These are phyloP conservation scores for Aegilops tauschii DNA, from an alignment of 176 grass and related monocot genomes.

Conservation along the genomic window DNA sequence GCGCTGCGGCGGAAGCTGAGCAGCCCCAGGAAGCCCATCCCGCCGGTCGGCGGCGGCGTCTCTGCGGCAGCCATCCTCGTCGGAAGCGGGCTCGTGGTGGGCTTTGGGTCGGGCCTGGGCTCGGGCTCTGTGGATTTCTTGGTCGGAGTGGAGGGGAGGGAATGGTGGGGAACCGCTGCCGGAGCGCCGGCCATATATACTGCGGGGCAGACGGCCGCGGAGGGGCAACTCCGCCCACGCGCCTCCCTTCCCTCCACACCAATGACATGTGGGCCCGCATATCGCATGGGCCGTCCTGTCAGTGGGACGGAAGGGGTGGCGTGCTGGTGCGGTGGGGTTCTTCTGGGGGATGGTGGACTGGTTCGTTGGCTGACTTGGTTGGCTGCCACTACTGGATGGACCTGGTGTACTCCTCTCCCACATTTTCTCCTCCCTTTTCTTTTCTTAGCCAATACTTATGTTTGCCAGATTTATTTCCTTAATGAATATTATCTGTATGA, in stretches of 20 bases:
- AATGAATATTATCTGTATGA: neutral
- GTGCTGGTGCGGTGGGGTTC: neutral
- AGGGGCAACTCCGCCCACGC: neutral
- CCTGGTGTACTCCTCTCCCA: neutral
- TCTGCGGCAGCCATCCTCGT: constrained; percentile 51
- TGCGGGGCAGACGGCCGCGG: neutral
- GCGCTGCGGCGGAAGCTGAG: constrained; percentile 73
- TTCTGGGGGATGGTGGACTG: constrained; percentile 5
- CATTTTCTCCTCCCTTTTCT: too few species aligned
- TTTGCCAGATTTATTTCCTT: neutral
- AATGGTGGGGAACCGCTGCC: constrained; percentile 22
- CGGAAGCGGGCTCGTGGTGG: neutral
- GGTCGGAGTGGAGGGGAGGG: constrained; percentile 14
- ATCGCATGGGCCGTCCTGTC: rapidly evolving
- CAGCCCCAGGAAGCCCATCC: constrained; percentile 50
- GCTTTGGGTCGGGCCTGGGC: neutral
- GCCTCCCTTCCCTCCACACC: rapidly evolving
- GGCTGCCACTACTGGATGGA: constrained; percentile 34
- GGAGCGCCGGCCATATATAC: constrained; percentile 8
- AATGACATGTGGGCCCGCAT: rapidly evolving
- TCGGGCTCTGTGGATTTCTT: neutral
- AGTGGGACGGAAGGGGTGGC: neutral
- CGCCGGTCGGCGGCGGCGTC: constrained; percentile 32
- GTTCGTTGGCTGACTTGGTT: constrained; percentile 65
- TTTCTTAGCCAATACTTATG: neutral